Percentiles rank a stretch among this genome's conserved stretches.
These are phyloP conservation scores for Chalaropsis ovoidea DNA, from an alignment of 2,329 filamentous ascomycete species.

Conservation along the genomic window DNA sequence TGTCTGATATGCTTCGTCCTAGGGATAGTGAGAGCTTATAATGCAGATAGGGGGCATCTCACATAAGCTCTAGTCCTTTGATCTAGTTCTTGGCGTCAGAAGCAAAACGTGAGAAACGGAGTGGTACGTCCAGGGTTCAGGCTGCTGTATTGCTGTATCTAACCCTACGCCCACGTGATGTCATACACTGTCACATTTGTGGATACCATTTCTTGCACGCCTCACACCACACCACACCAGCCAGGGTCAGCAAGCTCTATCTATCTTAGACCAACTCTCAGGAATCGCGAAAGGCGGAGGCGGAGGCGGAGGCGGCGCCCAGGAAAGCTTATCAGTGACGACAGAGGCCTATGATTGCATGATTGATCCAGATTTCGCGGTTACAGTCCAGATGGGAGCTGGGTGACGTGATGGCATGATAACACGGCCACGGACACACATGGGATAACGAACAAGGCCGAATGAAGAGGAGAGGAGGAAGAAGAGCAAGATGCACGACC, in stretches of 20 bases:
- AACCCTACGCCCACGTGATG: too few relatives aligned
- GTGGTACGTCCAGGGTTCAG: too few relatives aligned
- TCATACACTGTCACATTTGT: too few relatives aligned
- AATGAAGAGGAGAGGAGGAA: background rate
- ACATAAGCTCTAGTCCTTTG: too few relatives aligned
- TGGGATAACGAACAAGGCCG: background rate
- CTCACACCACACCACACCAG: too few relatives aligned
- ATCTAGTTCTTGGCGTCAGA: too few relatives aligned
- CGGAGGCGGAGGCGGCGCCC: background rate
- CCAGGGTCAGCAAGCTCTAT: background rate
- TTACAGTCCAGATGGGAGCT: background rate
- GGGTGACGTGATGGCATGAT: slow-evolving; percentile 5
- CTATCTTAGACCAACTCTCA: background rate
- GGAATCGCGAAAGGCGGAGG: background rate
- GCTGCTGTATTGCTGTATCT: too few relatives aligned
- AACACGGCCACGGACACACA: background rate
- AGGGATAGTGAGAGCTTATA: background rate
- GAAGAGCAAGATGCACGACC: background rate
- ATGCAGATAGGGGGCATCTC: background rate
- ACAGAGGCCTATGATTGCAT: background rate
- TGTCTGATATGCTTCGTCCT: background rate
- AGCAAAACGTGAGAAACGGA: too few relatives aligned
- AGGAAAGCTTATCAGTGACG: slow-evolving; percentile 9
- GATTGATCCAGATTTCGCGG: slow-evolving; percentile 5
- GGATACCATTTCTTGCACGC: background rate